Evolutionary conservation across 2,329 filamentous ascomycete species (phyloP).

Genomic region (Blastomyces parvus): DNA sequence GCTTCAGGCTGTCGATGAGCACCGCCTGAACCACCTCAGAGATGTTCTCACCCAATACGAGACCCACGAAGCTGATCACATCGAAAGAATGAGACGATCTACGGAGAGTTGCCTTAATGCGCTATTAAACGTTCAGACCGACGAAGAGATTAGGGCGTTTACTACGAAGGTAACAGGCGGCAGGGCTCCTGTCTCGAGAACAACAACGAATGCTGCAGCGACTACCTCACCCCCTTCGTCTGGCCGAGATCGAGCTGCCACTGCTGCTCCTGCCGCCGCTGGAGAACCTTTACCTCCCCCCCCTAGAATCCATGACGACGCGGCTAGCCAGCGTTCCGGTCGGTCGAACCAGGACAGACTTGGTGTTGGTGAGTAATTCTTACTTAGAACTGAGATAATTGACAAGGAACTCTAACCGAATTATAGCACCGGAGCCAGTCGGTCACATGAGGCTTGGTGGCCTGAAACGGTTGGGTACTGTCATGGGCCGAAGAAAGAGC

Average conservation of each 20-base stretch:
- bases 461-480: conserved; percentile 38
- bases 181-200: conserved; percentile 24
- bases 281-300: conserved; percentile 31
- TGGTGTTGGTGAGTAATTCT: conserved; percentile 28
- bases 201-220: conserved; percentile 14
- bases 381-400: neutral
- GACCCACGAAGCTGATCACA: conserved; percentile 82
- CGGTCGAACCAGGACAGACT: conserved; percentile 33
- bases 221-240: conserved; percentile 20
- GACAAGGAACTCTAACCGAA: conserved; percentile 10
- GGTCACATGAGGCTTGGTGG: conserved; percentile 36
- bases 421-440: conserved; percentile 31
- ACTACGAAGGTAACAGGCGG: conserved; percentile 31
- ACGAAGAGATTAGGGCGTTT: conserved; percentile 63
- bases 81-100: conserved; percentile 63
- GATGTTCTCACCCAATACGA: conserved; percentile 87
- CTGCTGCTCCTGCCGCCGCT: conserved; percentile 18
- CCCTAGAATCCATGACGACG: conserved; percentile 42
- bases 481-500: conserved; percentile 40
- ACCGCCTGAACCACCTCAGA: conserved; percentile 75
- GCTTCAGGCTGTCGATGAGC: conserved; percentile 83
- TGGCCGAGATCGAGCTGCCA: conserved; percentile 21
- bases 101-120: conserved; percentile 72
- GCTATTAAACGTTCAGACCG: conserved; percentile 76
- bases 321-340: conserved; percentile 46